Conservation (phyloP, 768 basidiomycete species). For the Pleurotus sapidus region DNA sequence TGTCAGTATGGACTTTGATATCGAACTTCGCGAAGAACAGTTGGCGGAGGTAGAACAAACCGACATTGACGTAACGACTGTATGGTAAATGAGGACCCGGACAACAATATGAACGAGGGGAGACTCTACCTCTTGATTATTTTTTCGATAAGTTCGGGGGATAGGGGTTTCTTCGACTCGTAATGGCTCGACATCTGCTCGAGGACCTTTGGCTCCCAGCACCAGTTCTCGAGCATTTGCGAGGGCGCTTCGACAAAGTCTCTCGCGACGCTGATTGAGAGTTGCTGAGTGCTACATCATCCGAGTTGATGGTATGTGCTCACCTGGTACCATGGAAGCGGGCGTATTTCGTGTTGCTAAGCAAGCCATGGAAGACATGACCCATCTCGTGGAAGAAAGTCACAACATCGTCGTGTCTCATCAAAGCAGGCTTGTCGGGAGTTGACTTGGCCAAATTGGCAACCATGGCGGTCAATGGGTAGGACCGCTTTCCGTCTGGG, state of each 20-base stretch:
- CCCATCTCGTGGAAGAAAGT: slow-evolving; percentile 95
- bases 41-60: slow-evolving; percentile 79
- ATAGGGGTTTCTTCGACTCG: slow-evolving; percentile 67
- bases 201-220: slow-evolving; percentile 80
- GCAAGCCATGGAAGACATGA: slow-evolving; percentile 66
- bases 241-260: slow-evolving; percentile 91
- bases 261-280: slow-evolving; percentile 50
- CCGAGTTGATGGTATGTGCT: neutral
- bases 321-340: slow-evolving; percentile 81
- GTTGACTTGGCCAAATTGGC: slow-evolving; percentile 89
- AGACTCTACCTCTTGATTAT: slow-evolving; percentile 66
- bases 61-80: slow-evolving; percentile 78
- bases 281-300: neutral
- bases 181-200: slow-evolving; percentile 80
- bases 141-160: slow-evolving; percentile 71
- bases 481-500: slow-evolving; percentile 55
- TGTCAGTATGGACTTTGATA: slow-evolving; percentile 69
- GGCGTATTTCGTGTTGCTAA: slow-evolving; percentile 67
- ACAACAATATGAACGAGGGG: neutral
- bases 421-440: slow-evolving; percentile 74
- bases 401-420: slow-evolving; percentile 86
- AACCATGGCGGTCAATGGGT: slow-evolving; percentile 83
- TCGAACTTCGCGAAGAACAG: slow-evolving; percentile 84
- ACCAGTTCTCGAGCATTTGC: slow-evolving; percentile 95
- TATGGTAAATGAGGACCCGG: neutral